Evolutionary conservation across 2,329 filamentous ascomycete genomes (phyloP).

Genomic region (Neospermospora avenae): DNA sequence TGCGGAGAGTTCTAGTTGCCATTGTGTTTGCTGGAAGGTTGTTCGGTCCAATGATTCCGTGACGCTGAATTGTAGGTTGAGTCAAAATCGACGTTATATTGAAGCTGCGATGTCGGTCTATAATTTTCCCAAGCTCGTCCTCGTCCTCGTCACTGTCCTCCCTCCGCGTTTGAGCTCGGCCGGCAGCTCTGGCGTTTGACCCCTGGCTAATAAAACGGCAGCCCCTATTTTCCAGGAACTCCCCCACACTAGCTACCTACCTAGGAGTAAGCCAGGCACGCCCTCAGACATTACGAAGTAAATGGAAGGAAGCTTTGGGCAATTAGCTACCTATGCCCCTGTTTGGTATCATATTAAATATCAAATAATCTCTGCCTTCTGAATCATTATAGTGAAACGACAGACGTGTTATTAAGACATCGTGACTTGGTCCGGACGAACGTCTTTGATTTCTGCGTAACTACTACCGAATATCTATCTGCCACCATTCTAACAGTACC

Average conservation of each 20-base stretch:
- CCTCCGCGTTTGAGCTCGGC: neutral
- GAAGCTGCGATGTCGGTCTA: constrained; percentile 11
- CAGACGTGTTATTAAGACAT: constrained; percentile 6
- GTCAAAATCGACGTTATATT: too few species aligned
- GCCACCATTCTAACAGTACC: neutral
- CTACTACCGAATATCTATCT: too few species aligned
- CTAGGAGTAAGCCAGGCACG: too few species aligned
- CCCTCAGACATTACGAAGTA: too few species aligned
- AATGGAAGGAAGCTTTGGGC: constrained; percentile 1
- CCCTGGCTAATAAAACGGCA: neutral
- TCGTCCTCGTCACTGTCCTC: too few species aligned
- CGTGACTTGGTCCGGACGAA: neutral
- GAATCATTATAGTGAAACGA: too few species aligned
- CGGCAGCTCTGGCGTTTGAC: neutral
- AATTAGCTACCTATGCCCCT: constrained; percentile 18
- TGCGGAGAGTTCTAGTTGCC: constrained; percentile 64
- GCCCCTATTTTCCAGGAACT: constrained; percentile 4
- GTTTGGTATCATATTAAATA: constrained; percentile 20
- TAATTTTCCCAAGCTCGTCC: neutral
- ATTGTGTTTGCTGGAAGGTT: constrained; percentile 39
- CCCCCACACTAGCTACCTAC: too few species aligned
- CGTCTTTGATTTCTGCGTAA: neutral
- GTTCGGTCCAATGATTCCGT: constrained; percentile 7
- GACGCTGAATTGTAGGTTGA: neutral
- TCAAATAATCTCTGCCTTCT: too few species aligned